Conservation (phyloP, 2,329 filamentous ascomycete species). For the Colletotrichum plurivorum region DNA sequence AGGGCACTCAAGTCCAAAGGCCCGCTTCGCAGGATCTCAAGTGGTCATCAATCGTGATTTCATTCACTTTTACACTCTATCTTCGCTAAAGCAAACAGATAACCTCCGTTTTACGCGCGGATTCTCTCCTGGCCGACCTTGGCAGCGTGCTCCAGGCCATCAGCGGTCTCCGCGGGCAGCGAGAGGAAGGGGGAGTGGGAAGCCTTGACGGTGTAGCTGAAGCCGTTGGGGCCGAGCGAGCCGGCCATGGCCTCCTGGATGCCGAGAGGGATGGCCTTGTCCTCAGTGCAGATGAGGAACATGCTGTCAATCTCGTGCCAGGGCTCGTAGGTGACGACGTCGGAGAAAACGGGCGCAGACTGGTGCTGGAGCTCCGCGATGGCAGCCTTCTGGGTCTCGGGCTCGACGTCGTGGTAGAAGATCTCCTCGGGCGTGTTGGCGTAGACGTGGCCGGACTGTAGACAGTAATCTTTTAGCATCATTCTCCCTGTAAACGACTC, state of each 20-base stretch:
- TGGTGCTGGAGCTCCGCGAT: constrained; percentile 34
- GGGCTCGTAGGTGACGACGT: constrained; percentile 44
- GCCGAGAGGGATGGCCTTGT: constrained; percentile 42
- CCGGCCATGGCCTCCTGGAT: constrained; percentile 45
- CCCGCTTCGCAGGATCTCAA: too few species aligned
- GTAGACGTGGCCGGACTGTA: constrained; percentile 22
- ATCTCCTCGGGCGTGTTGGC: constrained; percentile 33
- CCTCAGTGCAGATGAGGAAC: constrained; percentile 45
- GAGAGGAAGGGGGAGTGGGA: constrained; percentile 35
- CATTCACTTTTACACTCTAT: neutral
- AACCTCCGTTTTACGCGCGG: constrained; percentile 1
- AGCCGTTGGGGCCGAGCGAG: constrained; percentile 27
- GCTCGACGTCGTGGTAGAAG: constrained; percentile 47
- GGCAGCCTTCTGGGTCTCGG: constrained; percentile 33
- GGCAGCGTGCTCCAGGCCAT: constrained; percentile 19
- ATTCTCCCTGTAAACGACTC: too few species aligned
- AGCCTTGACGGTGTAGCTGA: constrained; percentile 24
- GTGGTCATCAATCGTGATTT: constrained; percentile 13
- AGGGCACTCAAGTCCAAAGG: too few species aligned
- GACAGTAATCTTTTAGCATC: too few species aligned
- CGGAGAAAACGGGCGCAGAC: constrained; percentile 40
- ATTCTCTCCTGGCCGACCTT: constrained; percentile 29
- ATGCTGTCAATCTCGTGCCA: constrained; percentile 46
- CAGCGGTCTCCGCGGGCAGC: constrained; percentile 4
- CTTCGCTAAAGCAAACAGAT: neutral